A percentile compares a stretch with the other conserved stretches of the same genome.
Conservation (phyloP, 495 filamentous ascomycete genomes). For the Friedmanniomyces simplex region DNA sequence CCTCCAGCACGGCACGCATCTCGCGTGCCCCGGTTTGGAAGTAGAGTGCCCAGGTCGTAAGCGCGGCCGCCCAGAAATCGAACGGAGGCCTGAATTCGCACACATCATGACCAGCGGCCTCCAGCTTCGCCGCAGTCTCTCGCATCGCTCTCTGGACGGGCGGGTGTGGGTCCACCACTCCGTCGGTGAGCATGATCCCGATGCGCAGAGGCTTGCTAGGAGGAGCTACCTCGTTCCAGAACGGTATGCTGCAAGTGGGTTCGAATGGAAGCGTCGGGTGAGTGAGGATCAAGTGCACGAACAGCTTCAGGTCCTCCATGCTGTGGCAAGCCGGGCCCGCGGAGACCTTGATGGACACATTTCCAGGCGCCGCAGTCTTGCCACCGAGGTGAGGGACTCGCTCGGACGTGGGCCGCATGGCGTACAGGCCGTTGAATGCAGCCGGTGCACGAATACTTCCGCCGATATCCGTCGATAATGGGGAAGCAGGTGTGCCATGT, state of each 20-base stretch:
- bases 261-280: slow-evolving; percentile 10
- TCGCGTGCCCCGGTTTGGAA: slow-evolving; percentile 10
- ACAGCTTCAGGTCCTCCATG: slow-evolving; percentile 52
- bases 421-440: slow-evolving; percentile 15
- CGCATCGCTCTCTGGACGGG: slow-evolving; percentile 52
- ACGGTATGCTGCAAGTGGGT: slow-evolving; percentile 5
- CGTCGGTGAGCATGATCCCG: slow-evolving; percentile 60
- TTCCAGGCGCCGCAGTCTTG: slow-evolving; percentile 33
- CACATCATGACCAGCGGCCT: slow-evolving; percentile 39
- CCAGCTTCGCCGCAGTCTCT: slow-evolving; percentile 44
- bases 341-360: slow-evolving; percentile 42
- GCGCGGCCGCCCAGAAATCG: slow-evolving; percentile 5
- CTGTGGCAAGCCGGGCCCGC: slow-evolving; percentile 38
- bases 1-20: background rate
- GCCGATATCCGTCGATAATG: slow-evolving; percentile 27
- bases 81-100: slow-evolving; percentile 51
- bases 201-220: slow-evolving; percentile 25
- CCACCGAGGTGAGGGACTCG: slow-evolving; percentile 20
- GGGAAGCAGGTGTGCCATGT: slow-evolving; percentile 28
- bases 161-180: slow-evolving; percentile 56
- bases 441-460: slow-evolving; percentile 25
- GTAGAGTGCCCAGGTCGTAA: slow-evolving; percentile 9
- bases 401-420: slow-evolving; percentile 9
- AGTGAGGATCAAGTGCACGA: slow-evolving; percentile 38
- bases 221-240: slow-evolving; percentile 11